phyloP scores from a whole-genome alignment of 306 rosid species.

The Castanea sativa region DNA sequence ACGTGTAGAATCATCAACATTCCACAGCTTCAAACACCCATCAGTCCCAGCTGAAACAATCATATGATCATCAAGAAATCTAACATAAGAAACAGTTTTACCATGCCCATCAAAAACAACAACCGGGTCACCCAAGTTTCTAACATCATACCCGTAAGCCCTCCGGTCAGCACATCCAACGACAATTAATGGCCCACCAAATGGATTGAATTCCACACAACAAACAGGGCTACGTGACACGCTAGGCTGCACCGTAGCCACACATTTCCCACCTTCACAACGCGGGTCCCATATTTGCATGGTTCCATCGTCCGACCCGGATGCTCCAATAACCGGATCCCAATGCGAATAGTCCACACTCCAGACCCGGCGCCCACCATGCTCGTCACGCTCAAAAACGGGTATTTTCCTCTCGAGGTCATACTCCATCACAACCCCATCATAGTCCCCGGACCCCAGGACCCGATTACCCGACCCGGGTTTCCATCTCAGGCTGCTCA shows the following conservation, averaged over 20 bases:
- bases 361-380: constrained; percentile 68
- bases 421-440: constrained; percentile 61
- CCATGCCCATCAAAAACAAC: constrained; percentile 41
- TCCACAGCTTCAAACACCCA: constrained; percentile 57
- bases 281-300: constrained; percentile 69
- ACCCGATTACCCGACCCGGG: constrained; percentile 39
- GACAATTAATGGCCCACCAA: constrained; percentile 34
- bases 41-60: constrained; percentile 47
- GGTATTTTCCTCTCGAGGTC: constrained; percentile 46
- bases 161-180: constrained; percentile 59
- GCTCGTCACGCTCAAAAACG: constrained; percentile 64
- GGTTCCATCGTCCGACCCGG: constrained; percentile 71
- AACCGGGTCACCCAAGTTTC: constrained; percentile 45
- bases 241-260: constrained; percentile 44
- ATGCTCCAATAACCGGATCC: constrained; percentile 44
- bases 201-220: constrained; percentile 52
- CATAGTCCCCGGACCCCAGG: constrained; percentile 59
- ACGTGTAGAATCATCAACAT: constrained; percentile 19
- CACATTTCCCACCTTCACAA: constrained; percentile 29
- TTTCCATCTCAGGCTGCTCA: constrained; percentile 62
- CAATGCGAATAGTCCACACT: constrained; percentile 52
- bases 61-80: constrained; percentile 34
- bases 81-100: constrained; percentile 50
- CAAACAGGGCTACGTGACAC: constrained; percentile 37
- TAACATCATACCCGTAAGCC: constrained; percentile 49